Base-by-base conservation (phyloP, 2,329 filamentous ascomycete species). In the Verticillium alfalfae region DNA sequence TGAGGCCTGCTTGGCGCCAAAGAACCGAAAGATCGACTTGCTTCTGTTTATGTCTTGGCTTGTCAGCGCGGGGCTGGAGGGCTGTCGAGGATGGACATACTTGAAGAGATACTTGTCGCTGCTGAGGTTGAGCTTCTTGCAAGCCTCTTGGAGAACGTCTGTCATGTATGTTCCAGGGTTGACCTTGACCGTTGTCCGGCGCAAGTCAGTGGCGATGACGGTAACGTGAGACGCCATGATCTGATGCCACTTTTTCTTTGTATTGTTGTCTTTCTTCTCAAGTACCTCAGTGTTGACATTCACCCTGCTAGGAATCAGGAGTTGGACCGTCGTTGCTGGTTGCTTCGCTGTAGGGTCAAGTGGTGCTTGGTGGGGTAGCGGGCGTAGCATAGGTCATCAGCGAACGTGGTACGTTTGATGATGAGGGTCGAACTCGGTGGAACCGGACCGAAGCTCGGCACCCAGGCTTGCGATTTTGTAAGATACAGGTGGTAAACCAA, bases 81-180 rank as follows among this genome's bases (percentile, higher is more conserved):
- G 15, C 18, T 16, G 18, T n/a, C 12, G 13, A 52, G 2, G 12
- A 18, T 12, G 9, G n/a, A 67, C 79, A 68, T 78, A 94, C 90
- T 96, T 98, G 62, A 99, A 78, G 26, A 89, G 84, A 76, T 91
- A 95, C 65, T 90, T 89, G 66, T 88, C 88, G 37, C 89, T 81
- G 63, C 87, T 81, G 37, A 94, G 77, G 63, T 87, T 88, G 67
- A 97, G 85, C 78, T 94, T 96, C 67, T 82, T 81, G 74, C 94
- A 98, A 56, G 94, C 94, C 75, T 98, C 90, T 64, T 92, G 86
- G 18, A 97, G 82, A 1, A 99, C 85, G 71, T 97, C 93, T 62
- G 89, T 89, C 68, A 99, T 79, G 69, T 92, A 90, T 66, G 89
- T 97, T 61, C 84, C 84, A 0, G 93, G 92, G 0, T 84, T 89